Evolutionary conservation across 225 moss, liverwort and hornwort species (phyloP).

Genomic region (Bryoerythrophyllum caledonicum): DNA sequence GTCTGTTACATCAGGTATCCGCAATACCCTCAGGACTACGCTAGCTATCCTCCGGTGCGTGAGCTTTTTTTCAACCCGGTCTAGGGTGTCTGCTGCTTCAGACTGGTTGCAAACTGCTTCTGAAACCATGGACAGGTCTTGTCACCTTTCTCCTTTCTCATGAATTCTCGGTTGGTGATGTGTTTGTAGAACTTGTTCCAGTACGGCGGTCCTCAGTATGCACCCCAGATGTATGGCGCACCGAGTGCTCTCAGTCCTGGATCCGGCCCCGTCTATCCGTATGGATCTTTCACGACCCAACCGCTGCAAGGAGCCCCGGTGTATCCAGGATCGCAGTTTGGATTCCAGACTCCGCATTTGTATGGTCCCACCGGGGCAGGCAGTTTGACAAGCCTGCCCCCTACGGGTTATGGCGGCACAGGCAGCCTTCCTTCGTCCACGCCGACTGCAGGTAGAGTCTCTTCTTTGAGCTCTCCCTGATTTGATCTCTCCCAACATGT

Average conservation of each 20-base stretch:
- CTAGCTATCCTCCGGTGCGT: conserved; percentile 88
- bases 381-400: conserved; percentile 78
- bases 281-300: conserved; percentile 84
- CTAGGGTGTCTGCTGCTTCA: conserved; percentile 27
- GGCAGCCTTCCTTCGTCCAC: conserved; percentile 74
- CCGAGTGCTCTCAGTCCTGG: conserved; percentile 89
- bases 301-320: conserved; percentile 90
- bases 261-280: conserved; percentile 84
- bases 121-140: neutral
- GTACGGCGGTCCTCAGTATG: conserved; percentile 89
- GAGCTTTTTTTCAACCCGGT: conserved; percentile 28
- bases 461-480: conserved; percentile 21
- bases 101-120: neutral
- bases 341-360: conserved; percentile 81
- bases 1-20: conserved; percentile 87
- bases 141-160: conserved; percentile 8
- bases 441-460: conserved; percentile 70
- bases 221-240: conserved; percentile 85
- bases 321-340: conserved; percentile 83
- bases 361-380: conserved; percentile 72
- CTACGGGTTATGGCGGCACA: conserved; percentile 68
- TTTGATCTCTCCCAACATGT: neutral
- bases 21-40: conserved; percentile 97
- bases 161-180: conserved; percentile 15
- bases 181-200: conserved; percentile 82